phyloP scores from a whole-genome alignment of 495 filamentous ascomycete genomes.

The Penicillium samsonianum region DNA sequence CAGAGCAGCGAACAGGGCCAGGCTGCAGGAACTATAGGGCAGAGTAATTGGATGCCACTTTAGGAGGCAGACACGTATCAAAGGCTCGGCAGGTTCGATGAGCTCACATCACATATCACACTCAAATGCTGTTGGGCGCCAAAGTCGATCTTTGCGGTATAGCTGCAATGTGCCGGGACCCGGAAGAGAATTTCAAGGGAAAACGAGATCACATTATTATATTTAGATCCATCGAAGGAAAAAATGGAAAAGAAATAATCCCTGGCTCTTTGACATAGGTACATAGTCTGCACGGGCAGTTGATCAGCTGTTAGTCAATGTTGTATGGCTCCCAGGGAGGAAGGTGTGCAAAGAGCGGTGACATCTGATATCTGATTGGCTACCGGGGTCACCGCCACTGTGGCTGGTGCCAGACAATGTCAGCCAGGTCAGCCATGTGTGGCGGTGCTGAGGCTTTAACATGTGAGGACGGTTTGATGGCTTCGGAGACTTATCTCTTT shows the following conservation, averaged over 20 bases:
- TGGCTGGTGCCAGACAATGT: conserved; percentile 30
- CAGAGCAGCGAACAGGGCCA: conserved; percentile 32
- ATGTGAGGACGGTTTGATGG: not conserved
- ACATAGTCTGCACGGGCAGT: not conserved
- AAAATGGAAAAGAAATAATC: not conserved
- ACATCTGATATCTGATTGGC: conserved; percentile 36
- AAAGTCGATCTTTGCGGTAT: conserved; percentile 28
- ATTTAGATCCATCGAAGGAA: not conserved
- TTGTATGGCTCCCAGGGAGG: not conserved
- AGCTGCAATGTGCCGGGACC: not conserved
- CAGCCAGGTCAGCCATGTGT: conserved; percentile 15
- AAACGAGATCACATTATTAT: not conserved
- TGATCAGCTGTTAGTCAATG: not conserved
- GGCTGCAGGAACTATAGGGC: conserved; percentile 21
- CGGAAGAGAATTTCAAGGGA: not conserved
- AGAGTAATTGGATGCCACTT: conserved; percentile 36
- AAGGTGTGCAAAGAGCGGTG: conserved; percentile 36
- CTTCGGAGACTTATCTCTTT: not conserved
- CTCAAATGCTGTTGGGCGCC: conserved; percentile 20
- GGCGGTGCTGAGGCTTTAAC: conserved; percentile 15
- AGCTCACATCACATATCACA: conserved; percentile 19
- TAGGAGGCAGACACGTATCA: conserved; percentile 31
- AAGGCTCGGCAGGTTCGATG: conserved; percentile 15
- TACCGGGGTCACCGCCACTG: conserved; percentile 35
- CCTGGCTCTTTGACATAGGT: not conserved